Evolutionary conservation across 1,284 basidiomycete species (phyloP).

Genomic region (Ustilago curta): DNA sequence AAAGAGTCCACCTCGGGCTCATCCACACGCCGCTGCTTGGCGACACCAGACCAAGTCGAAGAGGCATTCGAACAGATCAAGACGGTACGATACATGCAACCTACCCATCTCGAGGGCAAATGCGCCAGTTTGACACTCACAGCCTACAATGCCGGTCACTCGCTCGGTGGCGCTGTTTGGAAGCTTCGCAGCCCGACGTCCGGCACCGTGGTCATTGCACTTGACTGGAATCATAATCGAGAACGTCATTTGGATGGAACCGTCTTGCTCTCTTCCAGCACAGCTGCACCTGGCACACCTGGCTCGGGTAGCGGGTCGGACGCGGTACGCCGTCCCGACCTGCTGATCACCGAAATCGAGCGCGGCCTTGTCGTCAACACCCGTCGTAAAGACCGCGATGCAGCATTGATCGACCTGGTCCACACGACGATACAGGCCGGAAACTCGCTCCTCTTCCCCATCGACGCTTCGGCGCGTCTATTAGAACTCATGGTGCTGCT

Average conservation of each 20-base stretch:
- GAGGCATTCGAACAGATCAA: conserved; percentile 93
- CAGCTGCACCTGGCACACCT: conserved; percentile 35
- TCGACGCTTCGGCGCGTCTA: conserved; percentile 91
- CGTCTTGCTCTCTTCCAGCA: conserved; percentile 71
- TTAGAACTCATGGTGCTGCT: conserved; percentile 93
- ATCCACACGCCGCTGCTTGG: conserved; percentile 72
- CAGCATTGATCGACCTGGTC: conserved; percentile 75
- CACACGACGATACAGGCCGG: conserved; percentile 85
- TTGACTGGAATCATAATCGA: conserved; percentile 95
- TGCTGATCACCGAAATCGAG: conserved; percentile 93
- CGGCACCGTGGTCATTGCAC: conserved; percentile 94
- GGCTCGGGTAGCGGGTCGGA: conserved; percentile 37
- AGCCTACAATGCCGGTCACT: conserved; percentile 94
- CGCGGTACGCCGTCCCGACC: conserved; percentile 65
- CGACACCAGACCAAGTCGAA: conserved; percentile 86
- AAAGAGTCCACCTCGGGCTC: conserved; percentile 12
- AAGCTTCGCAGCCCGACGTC: conserved; percentile 96
- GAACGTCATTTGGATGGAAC: conserved; percentile 97
- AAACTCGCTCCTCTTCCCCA: conserved; percentile 86
- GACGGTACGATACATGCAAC: conserved; percentile 92
- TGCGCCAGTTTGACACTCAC: conserved; percentile 81
- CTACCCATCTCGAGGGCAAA: conserved; percentile 89
- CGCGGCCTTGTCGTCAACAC: conserved; percentile 81
- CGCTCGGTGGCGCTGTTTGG: conserved; percentile 97
- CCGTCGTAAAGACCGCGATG: conserved; percentile 89